Conservation (phyloP, 2,329 filamentous ascomycete genomes). For the Aureobasidium leucospermi region DNA sequence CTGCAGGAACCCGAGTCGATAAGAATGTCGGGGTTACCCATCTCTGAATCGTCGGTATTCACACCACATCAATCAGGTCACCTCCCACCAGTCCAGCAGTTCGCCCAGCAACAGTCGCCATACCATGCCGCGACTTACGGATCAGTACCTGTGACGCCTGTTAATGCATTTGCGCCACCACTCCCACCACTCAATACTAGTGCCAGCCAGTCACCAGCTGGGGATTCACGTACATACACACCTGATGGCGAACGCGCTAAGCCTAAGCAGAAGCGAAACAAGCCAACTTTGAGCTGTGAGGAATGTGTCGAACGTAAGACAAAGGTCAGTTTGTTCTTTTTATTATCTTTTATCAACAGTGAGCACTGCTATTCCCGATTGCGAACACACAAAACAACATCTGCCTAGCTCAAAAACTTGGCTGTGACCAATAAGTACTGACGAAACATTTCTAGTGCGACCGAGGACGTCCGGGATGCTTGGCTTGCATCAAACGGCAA, state of each 20-base stretch:
- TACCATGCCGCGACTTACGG: constrained; percentile 1
- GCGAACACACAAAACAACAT: neutral
- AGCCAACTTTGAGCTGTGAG: constrained; percentile 70
- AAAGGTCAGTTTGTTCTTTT: constrained; percentile 47
- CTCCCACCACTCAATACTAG: neutral
- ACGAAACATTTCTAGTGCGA: constrained; percentile 52
- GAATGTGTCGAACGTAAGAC: constrained; percentile 79
- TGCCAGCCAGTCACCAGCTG: constrained; percentile 1
- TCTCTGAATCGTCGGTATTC: neutral
- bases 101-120: neutral
- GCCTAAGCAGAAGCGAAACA: constrained; percentile 71
- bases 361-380: neutral
- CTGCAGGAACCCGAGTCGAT: constrained; percentile 5
- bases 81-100: constrained; percentile 4
- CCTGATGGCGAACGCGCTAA: constrained; percentile 17
- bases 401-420: constrained; percentile 1
- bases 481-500: constrained; percentile 64
- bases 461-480: constrained; percentile 53
- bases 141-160: constrained; percentile 8
- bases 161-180: constrained; percentile 3
- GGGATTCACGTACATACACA: neutral
- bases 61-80: neutral
- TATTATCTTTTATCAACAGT: neutral
- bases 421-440: neutral
- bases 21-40: constrained; percentile 5